Evolutionary conservation across 805 yeast genomes (phyloP).

Genomic region (Ogataea dorogensis): DNA sequence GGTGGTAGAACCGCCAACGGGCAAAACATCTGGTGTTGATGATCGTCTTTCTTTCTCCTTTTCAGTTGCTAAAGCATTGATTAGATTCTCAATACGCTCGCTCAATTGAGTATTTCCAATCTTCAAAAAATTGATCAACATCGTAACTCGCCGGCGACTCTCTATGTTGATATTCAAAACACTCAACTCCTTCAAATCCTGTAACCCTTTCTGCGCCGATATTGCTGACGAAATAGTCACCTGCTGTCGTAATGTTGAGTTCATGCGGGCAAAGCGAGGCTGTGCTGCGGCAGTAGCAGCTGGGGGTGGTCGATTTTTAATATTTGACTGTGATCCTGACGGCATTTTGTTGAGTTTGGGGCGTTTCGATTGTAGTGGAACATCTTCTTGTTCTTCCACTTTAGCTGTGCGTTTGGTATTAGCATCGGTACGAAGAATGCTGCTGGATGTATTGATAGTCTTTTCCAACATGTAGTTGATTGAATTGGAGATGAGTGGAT

Average conservation of each 20-base stretch:
- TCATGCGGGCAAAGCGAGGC: constrained; percentile 18
- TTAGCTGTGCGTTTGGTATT: constrained; percentile 15
- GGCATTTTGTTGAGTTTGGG: constrained; percentile 20
- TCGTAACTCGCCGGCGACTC: constrained; percentile 70
- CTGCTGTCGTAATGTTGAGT: constrained; percentile 27
- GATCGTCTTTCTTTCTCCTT: constrained; percentile 16
- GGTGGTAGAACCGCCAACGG: constrained; percentile 5
- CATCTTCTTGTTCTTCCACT: neutral
- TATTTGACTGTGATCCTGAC: constrained; percentile 9
- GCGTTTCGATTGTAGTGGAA: constrained; percentile 11
- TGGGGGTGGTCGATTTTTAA: constrained; percentile 8
- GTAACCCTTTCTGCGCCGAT: constrained; percentile 31
- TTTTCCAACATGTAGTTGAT: constrained; percentile 38
- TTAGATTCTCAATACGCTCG: constrained; percentile 57
- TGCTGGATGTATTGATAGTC: constrained; percentile 32
- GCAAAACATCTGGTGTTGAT: constrained; percentile 1
- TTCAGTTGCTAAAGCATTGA: constrained; percentile 30
- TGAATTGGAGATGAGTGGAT: constrained; percentile 37
- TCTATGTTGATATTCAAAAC: constrained; percentile 47
- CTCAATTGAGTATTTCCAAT: constrained; percentile 78
- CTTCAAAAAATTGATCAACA: constrained; percentile 75
- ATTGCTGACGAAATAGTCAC: constrained; percentile 32
- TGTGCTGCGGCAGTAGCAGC: too few relatives aligned
- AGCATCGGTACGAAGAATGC: constrained; percentile 19
- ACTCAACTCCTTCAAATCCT: constrained; percentile 36